Conservation (phyloP, 345 rosid species). For the Reutealis trisperma region DNA sequence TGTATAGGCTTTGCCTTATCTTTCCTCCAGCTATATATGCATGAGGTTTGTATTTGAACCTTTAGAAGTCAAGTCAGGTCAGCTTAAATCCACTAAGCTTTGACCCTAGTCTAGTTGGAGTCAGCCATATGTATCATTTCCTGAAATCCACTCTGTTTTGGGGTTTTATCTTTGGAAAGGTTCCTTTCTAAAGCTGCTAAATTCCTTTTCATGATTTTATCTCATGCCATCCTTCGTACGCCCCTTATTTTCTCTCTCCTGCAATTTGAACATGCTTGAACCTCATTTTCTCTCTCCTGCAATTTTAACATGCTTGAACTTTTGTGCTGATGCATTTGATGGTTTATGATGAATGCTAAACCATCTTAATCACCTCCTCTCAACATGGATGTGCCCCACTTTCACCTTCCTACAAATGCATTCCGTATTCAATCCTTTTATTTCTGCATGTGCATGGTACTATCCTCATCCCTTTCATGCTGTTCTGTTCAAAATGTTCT, state of each 20-base stretch:
- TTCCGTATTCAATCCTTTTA: not conserved
- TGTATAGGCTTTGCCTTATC: conserved; percentile 51
- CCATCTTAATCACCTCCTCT: not conserved
- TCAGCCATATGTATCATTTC: not conserved
- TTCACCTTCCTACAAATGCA: not conserved
- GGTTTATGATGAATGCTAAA: not conserved
- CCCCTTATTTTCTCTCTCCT: not conserved
- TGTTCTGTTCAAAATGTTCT: not conserved
- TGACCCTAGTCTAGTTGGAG: no score
- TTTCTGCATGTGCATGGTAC: not conserved
- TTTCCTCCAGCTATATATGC: conserved; percentile 65
- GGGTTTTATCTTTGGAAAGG: not conserved
- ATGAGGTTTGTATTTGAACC: conserved; percentile 57
- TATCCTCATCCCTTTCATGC: not conserved
- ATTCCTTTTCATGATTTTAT: not conserved
- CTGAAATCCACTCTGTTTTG: not conserved
- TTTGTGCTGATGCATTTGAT: not conserved
- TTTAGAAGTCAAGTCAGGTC: not conserved
- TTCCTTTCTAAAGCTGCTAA: not conserved
- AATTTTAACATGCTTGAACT: conserved; percentile 2
- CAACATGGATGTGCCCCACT: not conserved
- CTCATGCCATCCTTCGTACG: not conserved
- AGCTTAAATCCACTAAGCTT: not conserved
- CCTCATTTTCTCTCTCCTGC: not conserved
- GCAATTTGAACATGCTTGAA: conserved; percentile 1